phyloP scores from a whole-genome alignment of 805 yeast genomes.

The Saccharomycopsis babjevae region DNA sequence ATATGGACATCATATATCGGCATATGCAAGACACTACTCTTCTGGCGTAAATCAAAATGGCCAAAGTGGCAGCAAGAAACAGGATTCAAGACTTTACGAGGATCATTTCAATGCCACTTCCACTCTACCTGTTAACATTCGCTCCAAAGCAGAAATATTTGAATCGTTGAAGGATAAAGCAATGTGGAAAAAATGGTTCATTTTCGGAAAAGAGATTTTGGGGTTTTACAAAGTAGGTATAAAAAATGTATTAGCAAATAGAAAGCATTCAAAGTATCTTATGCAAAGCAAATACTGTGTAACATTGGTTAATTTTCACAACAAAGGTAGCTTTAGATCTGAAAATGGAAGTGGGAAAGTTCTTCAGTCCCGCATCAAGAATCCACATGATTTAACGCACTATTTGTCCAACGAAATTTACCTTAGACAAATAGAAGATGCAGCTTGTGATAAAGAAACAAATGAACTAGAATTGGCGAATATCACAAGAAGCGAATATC shows the following conservation, averaged over 20 bases:
- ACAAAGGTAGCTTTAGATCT: conserved; percentile 18
- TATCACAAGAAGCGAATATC: conserved; percentile 37
- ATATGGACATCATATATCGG: not conserved
- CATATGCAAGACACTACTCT: not conserved
- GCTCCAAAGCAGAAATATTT: conserved; percentile 20
- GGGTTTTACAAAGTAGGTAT: conserved; percentile 51
- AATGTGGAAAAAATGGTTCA: conserved; percentile 29
- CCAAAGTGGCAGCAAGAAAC: not conserved
- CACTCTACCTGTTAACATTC: conserved; percentile 6
- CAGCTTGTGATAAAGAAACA: not conserved
- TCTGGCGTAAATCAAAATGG: not conserved
- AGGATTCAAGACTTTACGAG: not conserved
- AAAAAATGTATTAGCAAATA: conserved; percentile 41
- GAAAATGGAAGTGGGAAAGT: conserved; percentile 17
- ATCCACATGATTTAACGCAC: conserved; percentile 28
- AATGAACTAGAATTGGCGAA: conserved; percentile 24
- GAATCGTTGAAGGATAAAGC: conserved; percentile 18
- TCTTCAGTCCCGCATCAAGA: conserved; percentile 21
- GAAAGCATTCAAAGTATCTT: conserved; percentile 22
- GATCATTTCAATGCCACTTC: conserved; percentile 12
- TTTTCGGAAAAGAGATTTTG: conserved; percentile 36
- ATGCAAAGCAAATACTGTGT: conserved; percentile 24
- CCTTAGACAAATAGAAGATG: conserved; percentile 28
- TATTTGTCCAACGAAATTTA: conserved; percentile 29
- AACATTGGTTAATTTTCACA: conserved; percentile 18